A percentile compares a stretch with the other conserved stretches of the same genome.
Evolutionary conservation across 176 grass and related monocot species (phyloP).

Genomic region (Chloris gayana): DNA sequence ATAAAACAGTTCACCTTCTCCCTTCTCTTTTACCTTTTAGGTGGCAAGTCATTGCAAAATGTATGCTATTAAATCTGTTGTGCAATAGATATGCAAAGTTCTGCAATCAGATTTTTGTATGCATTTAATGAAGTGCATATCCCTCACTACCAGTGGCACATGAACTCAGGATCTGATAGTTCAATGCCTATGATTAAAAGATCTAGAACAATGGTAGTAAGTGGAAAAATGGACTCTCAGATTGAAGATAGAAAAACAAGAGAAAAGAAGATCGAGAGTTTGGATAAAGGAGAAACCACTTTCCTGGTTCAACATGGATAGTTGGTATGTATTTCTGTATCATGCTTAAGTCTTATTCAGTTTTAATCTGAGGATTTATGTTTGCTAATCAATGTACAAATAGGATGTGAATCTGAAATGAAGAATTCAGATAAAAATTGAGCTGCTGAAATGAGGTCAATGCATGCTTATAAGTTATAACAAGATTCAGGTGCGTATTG

Average conservation of each 20-base stretch:
- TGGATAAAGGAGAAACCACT: neutral
- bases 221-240: neutral
- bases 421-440: no score
- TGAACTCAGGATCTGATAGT: conserved; percentile 22
- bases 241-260: neutral
- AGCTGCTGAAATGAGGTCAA: no score
- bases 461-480: no score
- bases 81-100: no score
- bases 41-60: no score
- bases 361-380: no score
- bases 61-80: no score
- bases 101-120: no score
- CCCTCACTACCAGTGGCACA: conserved; percentile 13
- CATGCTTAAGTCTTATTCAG: no score
- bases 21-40: no score
- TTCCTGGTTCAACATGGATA: neutral
- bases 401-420: conserved; percentile 4
- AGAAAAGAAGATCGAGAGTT: neutral
- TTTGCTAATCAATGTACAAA: neutral
- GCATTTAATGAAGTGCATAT: conserved; percentile 5
- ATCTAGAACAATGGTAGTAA: neutral
- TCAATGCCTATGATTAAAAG: conserved; percentile 14
- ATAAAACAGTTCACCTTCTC: no score
- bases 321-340: neutral
- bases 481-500: no score